phyloP scores from a whole-genome alignment of 108 stramenopile genomes.

The Fragilariopsis cylindrus region DNA sequence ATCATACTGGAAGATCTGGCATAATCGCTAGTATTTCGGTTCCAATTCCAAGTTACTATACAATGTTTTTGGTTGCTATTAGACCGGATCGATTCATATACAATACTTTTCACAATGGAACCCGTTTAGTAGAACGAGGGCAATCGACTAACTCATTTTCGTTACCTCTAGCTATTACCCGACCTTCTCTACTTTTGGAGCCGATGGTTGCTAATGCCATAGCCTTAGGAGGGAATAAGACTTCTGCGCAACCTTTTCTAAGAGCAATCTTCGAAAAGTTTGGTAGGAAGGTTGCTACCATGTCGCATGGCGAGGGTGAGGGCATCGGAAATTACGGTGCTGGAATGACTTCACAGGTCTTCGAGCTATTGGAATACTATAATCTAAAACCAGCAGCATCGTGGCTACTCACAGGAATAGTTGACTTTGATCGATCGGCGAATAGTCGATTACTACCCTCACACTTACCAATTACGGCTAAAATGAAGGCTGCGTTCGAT shows the following conservation, averaged over 20 bases:
- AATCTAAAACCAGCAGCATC: slow-evolving; percentile 63
- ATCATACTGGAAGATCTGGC: slow-evolving; percentile 43
- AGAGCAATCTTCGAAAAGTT: slow-evolving; percentile 75
- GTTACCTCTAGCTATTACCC: slow-evolving; percentile 56
- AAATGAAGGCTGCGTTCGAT: slow-evolving; percentile 50
- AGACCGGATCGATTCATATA: slow-evolving; percentile 76
- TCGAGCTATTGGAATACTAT: slow-evolving; percentile 59
- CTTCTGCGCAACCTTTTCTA: slow-evolving; percentile 40
- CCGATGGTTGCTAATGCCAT: slow-evolving; percentile 84
- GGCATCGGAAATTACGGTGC: slow-evolving; percentile 73
- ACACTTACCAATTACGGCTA: slow-evolving; percentile 66
- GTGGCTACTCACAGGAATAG: slow-evolving; percentile 70
- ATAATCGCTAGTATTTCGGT: slow-evolving; percentile 60
- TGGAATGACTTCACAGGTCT: slow-evolving; percentile 66
- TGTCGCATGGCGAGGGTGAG: slow-evolving; percentile 75
- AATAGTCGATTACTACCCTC: slow-evolving; percentile 62
- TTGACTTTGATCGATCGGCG: slow-evolving; percentile 39
- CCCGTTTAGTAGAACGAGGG: slow-evolving; percentile 50
- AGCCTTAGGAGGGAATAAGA: slow-evolving; percentile 46
- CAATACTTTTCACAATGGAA: slow-evolving; percentile 42
- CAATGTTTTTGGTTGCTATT: slow-evolving; percentile 50
- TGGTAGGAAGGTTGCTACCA: slow-evolving; percentile 70
- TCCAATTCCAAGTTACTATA: slow-evolving; percentile 33
- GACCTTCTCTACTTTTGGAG: slow-evolving; percentile 74
- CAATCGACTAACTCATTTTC: slow-evolving; percentile 52